Evolutionary conservation across 352 stramenopile genomes (phyloP).

Genomic region (Plasmopara viticola): DNA sequence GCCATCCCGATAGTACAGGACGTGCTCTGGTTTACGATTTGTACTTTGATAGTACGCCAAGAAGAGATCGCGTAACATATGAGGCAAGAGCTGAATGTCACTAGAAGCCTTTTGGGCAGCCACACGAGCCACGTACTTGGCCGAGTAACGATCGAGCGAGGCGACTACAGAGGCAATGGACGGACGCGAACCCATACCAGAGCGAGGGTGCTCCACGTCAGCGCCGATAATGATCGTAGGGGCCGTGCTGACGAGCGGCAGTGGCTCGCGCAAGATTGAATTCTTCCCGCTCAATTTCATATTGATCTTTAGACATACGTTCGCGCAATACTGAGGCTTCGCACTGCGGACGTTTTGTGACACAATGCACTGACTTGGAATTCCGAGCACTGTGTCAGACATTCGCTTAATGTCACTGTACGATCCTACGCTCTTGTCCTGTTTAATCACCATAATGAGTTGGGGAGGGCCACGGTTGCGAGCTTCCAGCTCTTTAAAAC

Average conservation of each 20-base stretch:
- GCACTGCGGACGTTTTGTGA: slow-evolving; percentile 33
- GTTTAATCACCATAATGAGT: slow-evolving; percentile 58
- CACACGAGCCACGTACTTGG: slow-evolving; percentile 58
- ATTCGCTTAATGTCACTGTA: slow-evolving; percentile 74
- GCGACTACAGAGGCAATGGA: slow-evolving; percentile 77
- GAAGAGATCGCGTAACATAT: slow-evolving; percentile 69
- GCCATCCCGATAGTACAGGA: slow-evolving; percentile 85
- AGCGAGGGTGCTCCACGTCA: slow-evolving; percentile 63
- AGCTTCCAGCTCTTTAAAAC: slow-evolving; percentile 36
- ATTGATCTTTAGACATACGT: slow-evolving; percentile 74
- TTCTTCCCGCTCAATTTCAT: slow-evolving; percentile 74
- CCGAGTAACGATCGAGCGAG: slow-evolving; percentile 60
- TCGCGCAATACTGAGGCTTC: slow-evolving; percentile 53
- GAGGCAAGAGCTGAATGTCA: slow-evolving; percentile 48
- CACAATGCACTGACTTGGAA: slow-evolving; percentile 69
- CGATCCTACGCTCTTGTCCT: slow-evolving; percentile 31
- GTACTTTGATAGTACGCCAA: slow-evolving; percentile 68
- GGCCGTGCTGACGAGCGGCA: slow-evolving; percentile 36
- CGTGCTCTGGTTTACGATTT: slow-evolving; percentile 62
- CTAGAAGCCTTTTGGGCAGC: slow-evolving; percentile 40
- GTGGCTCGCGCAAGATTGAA: slow-evolving; percentile 35
- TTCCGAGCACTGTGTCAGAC: slow-evolving; percentile 57
- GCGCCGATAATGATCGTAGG: slow-evolving; percentile 79
- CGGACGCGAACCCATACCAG: slow-evolving; percentile 46
- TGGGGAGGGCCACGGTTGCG: slow-evolving; percentile 31